Percentiles rank a stretch among this genome's conserved stretches.
Evolutionary conservation across 768 basidiomycete species (phyloP).

Genomic region (Hygrophorus pudorinus): DNA sequence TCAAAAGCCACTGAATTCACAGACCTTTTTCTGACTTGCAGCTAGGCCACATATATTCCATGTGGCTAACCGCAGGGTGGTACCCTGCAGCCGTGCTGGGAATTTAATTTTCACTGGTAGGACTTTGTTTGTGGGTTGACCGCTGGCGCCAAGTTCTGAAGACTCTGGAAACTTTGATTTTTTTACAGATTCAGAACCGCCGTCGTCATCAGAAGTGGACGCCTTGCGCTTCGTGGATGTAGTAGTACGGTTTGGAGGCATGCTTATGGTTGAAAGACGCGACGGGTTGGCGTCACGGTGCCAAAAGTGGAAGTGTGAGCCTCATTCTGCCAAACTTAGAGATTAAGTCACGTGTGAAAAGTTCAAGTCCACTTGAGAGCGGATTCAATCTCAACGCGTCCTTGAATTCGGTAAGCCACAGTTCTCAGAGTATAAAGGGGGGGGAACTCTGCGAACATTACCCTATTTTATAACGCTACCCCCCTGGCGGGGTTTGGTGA

Average conservation of each 20-base stretch:
- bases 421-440: neutral
- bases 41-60: slow-evolving; percentile 81
- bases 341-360: neutral
- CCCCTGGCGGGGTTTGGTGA: neutral
- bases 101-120: slow-evolving; percentile 55
- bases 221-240: neutral
- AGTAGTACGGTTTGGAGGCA: neutral
- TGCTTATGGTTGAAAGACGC: neutral
- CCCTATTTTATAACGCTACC: neutral
- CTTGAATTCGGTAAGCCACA: neutral
- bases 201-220: neutral
- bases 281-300: neutral
- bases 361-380: too few relatives aligned
- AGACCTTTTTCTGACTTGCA: slow-evolving; percentile 70
- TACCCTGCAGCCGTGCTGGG: slow-evolving; percentile 35
- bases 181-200: slow-evolving; percentile 10
- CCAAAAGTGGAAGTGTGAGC: neutral
- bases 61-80: slow-evolving; percentile 42
- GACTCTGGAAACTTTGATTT: slow-evolving; percentile 10
- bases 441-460: neutral
- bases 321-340: neutral
- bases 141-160: slow-evolving; percentile 19
- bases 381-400: too few relatives aligned
- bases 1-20: neutral
- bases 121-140: slow-evolving; percentile 66